Evolutionary conservation across 257 asterid genomes (phyloP), one percentile per base, ranked within the genome.

Genomic region (Fraxinus cuspidata): DNA sequence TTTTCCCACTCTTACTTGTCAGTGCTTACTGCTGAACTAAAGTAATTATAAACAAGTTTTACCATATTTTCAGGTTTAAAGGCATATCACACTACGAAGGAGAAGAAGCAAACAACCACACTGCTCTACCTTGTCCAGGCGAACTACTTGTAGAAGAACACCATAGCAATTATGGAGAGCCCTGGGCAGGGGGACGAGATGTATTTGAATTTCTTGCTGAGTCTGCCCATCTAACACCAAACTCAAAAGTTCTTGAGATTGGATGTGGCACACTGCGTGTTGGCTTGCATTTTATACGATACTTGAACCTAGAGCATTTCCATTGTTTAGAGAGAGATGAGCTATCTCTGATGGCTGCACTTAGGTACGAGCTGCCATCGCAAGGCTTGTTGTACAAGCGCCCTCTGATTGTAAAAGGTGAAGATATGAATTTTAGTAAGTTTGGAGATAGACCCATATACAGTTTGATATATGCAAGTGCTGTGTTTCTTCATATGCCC

Each of bases 141-240:
- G 97, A 93, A 79, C 89, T 95, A 60, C 97, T 93, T 6, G 98
- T 95, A 2, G 99, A 95, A 84, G 89, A 91, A 77, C 99, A 95
- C 79, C 98, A 93, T 83, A 95, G 99, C 91, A 88, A 92, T 81
- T 95, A 95, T 32, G 99, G 99, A 51, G 99, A 95, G 86, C 99
- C 99, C 23, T 95, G 99, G 98, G 97, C 99, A 1, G 99, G 99
- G 51, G 99, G 99, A 65, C 87, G 98, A 63, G 99, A 95, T 72
- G 97, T 89, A 12, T 95, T 91, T 63, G 98, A 93, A 60, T 95
- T 91, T 83, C 91, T 95, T 35, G 99, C 98, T 1, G 92, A 85
- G 77, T 83, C 92, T 1, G 81, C 87, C 75, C 84, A 78, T 44
- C 80, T 95, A 70, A 82, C 78, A 2, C 91, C 96, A 3, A 74